A percentile compares a stretch with the other conserved stretches of the same genome.
Conservation (phyloP, 2,329 filamentous ascomycete species). For the Coniochaeta ligniaria region DNA sequence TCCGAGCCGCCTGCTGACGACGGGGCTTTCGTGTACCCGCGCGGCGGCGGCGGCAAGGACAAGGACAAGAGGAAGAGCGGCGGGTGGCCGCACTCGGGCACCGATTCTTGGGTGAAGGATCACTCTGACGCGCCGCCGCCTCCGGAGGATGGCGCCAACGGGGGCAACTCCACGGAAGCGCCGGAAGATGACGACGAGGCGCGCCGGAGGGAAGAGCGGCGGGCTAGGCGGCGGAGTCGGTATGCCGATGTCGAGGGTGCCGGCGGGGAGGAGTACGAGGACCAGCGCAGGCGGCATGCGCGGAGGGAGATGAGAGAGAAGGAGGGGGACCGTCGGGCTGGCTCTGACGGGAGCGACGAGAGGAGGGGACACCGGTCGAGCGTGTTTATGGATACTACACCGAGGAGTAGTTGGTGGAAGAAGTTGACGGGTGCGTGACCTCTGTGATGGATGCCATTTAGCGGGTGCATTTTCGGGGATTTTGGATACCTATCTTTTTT, state of each 20-base stretch:
- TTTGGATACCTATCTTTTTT: neutral
- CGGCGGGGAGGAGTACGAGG: slow-evolving; percentile 21
- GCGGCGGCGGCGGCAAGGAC: slow-evolving; percentile 24
- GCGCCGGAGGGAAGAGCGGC: slow-evolving; percentile 40
- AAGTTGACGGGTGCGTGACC: slow-evolving; percentile 34
- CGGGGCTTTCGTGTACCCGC: slow-evolving; percentile 32
- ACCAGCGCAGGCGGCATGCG: slow-evolving; percentile 18
- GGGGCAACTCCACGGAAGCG: slow-evolving; percentile 24
- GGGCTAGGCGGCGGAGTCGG: slow-evolving; percentile 36
- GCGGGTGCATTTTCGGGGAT: neutral
- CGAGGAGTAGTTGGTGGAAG: slow-evolving; percentile 53
- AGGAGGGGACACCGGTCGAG: slow-evolving; percentile 30
- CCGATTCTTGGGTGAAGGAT: slow-evolving; percentile 60
- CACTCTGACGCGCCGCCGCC: slow-evolving; percentile 55
- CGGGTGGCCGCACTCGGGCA: slow-evolving; percentile 55
- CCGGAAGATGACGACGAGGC: slow-evolving; percentile 43
- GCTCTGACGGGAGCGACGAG: slow-evolving; percentile 27
- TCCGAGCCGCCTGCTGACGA: slow-evolving; percentile 26
- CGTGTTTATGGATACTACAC: slow-evolving; percentile 36
- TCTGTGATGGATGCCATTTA: neutral
- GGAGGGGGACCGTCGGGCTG: slow-evolving; percentile 13
- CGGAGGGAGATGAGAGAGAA: slow-evolving; percentile 21
- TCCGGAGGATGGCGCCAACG: slow-evolving; percentile 28
- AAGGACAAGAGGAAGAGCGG: slow-evolving; percentile 22
- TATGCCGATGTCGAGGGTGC: slow-evolving; percentile 30